phyloP scores from a whole-genome alignment of 805 yeast species.

The Suhomyces prunicola region DNA sequence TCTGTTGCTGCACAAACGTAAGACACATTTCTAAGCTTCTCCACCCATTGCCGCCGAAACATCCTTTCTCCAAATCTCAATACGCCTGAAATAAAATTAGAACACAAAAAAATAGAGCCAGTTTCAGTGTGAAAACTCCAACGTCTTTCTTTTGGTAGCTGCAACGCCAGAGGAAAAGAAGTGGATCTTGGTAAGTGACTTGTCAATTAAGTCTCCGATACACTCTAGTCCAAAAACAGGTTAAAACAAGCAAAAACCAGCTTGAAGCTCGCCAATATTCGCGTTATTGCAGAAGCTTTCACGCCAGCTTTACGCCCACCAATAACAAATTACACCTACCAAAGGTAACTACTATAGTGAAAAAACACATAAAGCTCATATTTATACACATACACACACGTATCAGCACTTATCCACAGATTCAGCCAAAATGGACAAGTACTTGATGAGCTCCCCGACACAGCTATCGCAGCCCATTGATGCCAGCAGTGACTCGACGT shows the following conservation, averaged over 20 bases:
- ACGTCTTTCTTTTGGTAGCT: not conserved
- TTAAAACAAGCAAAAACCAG: not conserved
- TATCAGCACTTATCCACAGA: not conserved
- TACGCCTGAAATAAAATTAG: not conserved
- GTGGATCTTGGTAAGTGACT: not conserved
- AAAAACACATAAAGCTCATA: not conserved
- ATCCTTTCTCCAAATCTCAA: not conserved
- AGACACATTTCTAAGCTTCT: not conserved
- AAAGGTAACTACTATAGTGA: not conserved
- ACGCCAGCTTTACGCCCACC: not conserved
- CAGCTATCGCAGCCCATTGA: conserved; percentile 34
- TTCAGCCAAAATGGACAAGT: conserved; percentile 31
- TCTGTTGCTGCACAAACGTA: not conserved
- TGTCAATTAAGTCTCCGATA: not conserved
- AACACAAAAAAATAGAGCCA: not conserved
- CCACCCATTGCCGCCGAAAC: not conserved
- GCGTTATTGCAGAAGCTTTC: not conserved
- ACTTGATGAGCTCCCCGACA: conserved; percentile 39
- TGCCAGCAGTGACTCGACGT: conserved; percentile 5
- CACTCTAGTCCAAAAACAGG: not conserved
- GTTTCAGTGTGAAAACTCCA: not conserved
- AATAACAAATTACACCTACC: not conserved
- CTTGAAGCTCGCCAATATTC: not conserved
- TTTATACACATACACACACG: not conserved
- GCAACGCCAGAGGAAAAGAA: not conserved